These are phyloP conservation scores for Stropharia rugosoannulata DNA, from an alignment of 768 basidiomycete species.

Conservation along the genomic window DNA sequence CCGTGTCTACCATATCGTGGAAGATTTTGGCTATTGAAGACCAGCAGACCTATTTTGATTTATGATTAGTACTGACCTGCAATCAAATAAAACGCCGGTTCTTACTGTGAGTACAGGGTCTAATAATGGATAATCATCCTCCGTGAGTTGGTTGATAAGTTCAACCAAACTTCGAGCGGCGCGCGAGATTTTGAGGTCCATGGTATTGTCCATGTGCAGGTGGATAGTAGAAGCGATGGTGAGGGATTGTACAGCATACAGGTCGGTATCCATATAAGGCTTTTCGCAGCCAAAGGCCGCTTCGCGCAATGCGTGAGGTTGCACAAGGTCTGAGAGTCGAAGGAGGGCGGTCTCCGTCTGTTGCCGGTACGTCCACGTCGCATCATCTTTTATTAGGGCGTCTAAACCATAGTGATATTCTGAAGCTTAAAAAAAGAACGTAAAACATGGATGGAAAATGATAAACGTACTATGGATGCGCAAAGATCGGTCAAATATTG, in stretches of 20 bases:
- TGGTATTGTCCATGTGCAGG: slow-evolving; percentile 39
- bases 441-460: not conserved
- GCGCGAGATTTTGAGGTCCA: slow-evolving; percentile 39
- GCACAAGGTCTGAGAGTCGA: slow-evolving; percentile 38
- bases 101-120: slow-evolving; percentile 56
- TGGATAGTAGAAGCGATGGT: slow-evolving; percentile 50
- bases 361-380: slow-evolving; percentile 39
- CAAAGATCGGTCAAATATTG: slow-evolving; percentile 53
- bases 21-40: slow-evolving; percentile 22
- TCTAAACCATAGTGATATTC: slow-evolving; percentile 4
- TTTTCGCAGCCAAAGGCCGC: slow-evolving; percentile 26
- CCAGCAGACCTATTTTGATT: slow-evolving; percentile 23
- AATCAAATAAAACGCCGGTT: slow-evolving; percentile 9
- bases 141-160: slow-evolving; percentile 45
- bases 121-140: slow-evolving; percentile 50
- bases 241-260: slow-evolving; percentile 49
- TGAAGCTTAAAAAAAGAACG: not conserved
- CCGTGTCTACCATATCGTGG: slow-evolving; percentile 17
- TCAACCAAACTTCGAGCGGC: slow-evolving; percentile 43
- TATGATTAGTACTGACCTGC: not conserved
- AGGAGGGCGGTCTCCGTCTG: slow-evolving; percentile 44
- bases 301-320: slow-evolving; percentile 35
- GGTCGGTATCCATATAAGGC: slow-evolving; percentile 38
- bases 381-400: slow-evolving; percentile 23
- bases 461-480: slow-evolving; percentile 31